Conservation (phyloP, 495 filamentous ascomycete genomes). For the Jackrogersella minutella region DNA sequence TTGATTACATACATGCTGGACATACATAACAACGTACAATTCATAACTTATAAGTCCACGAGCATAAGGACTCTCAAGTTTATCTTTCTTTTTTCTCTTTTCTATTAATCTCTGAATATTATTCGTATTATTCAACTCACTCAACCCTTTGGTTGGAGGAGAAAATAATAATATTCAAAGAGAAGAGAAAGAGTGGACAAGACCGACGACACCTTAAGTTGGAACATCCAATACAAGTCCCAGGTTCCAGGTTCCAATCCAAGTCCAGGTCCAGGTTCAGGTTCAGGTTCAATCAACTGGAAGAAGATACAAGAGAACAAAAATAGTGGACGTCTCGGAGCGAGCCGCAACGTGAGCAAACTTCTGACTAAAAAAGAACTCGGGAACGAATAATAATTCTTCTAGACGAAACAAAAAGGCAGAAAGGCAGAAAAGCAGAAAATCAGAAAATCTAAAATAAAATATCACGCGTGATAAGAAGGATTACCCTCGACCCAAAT, state of each 20-base stretch:
- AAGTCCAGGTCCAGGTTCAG: too few relatives aligned
- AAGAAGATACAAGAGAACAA: slow-evolving; percentile 4
- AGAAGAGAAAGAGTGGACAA: neutral
- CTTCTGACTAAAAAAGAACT: slow-evolving; percentile 25
- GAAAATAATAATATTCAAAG: neutral
- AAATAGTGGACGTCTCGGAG: slow-evolving; percentile 33
- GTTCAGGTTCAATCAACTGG: slow-evolving; percentile 5
- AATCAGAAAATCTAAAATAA: neutral
- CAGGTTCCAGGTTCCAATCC: neutral
- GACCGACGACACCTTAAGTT: neutral
- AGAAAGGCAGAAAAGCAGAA: neutral
- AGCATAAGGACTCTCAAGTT: slow-evolving; percentile 24
- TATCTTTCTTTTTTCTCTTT: slow-evolving; percentile 3
- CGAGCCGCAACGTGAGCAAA: slow-evolving; percentile 40
- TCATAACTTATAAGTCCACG: slow-evolving; percentile 23
- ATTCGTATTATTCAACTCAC: neutral
- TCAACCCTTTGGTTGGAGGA: neutral
- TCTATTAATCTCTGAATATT: neutral
- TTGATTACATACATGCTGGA: neutral
- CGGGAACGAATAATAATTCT: slow-evolving; percentile 34
- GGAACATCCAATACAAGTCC: neutral
- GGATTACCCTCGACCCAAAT: slow-evolving; percentile 36
- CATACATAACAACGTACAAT: slow-evolving; percentile 14
- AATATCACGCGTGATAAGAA: slow-evolving; percentile 6
- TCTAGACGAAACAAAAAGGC: slow-evolving; percentile 15